Base-by-base conservation (phyloP, 1,284 basidiomycete species). In the Hymenochaete sp. region DNA sequence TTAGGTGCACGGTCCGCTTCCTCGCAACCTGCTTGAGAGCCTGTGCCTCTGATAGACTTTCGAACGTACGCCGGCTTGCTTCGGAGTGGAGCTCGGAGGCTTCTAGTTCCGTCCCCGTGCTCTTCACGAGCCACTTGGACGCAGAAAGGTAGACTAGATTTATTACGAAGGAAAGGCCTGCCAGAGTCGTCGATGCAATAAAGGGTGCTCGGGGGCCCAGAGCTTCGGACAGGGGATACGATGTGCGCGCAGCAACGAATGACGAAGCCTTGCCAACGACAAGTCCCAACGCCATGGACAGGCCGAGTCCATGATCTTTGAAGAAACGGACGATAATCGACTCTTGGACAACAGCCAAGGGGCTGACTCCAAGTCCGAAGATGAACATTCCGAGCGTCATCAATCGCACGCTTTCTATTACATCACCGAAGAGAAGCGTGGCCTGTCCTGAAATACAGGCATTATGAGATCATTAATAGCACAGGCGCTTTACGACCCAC, bases 281-380 rank as follows among this genome's bases (percentile, higher is more conserved):
- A 11, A 89, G 76, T 16, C 85, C 85, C 28, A 89, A 68, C 1
- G 84, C 85, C 64, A 89, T 76, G 1, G 82, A 84, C 3, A 83
- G 66, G 4, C 84, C 85, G 1, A 89, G 67, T n/a, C 83, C 82
- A 57, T 79, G 79, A 0, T 77, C 75, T 51, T 74, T 78, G 65
- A 87, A 86, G 63, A 87, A 85, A 16, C 81, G 80, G 39, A 87
- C 82, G 42, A 89, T 82, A 54, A 85, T 85, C 3, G 79, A 81
- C 59, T 85, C 82, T 61, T 84, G 82, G 4, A 82, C 74, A 5
- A 85, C 84, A 3, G 83, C 77, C 8, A 89, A 67, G 1, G 86
- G 86, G 53, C 79, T 82, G 42, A 83, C 69, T 3, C 84, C 86
- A 11, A 88, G 67, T n/a, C 86, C 86, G 54, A 85, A 87, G 35